Percentiles rank a stretch among this genome's conserved stretches.
These are phyloP conservation scores for Colletotrichum noveboracense DNA, from an alignment of 2,329 filamentous ascomycete genomes.

Conservation along the genomic window DNA sequence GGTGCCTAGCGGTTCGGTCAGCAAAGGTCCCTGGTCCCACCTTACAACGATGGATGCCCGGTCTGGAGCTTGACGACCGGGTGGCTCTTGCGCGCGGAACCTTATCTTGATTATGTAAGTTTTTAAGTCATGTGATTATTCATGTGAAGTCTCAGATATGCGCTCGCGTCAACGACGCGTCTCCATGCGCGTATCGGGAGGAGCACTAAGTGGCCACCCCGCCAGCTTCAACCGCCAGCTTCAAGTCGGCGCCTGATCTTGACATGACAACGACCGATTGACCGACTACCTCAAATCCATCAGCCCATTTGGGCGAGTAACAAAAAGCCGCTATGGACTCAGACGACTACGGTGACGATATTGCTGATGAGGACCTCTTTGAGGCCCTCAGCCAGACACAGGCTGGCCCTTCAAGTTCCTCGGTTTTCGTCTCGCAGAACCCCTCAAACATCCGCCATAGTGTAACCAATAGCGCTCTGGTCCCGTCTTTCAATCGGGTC, in stretches of 20 bases:
- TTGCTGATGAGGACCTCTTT: slow-evolving; percentile 71
- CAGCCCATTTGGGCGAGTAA: not conserved
- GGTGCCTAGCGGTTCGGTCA: not conserved
- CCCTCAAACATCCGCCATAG: not conserved
- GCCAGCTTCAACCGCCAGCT: not conserved
- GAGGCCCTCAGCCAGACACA: slow-evolving; percentile 59
- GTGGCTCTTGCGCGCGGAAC: not conserved
- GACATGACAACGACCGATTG: not conserved
- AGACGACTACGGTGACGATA: slow-evolving; percentile 68
- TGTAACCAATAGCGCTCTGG: not conserved
- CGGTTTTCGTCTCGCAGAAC: not conserved
- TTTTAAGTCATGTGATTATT: not conserved
- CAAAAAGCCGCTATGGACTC: slow-evolving; percentile 48
- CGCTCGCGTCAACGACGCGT: slow-evolving; percentile 23
- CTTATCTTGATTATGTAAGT: not conserved
- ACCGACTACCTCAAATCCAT: not conserved
- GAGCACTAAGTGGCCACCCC: not conserved
- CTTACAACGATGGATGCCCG: not conserved
- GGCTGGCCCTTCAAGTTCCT: not conserved
- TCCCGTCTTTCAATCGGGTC: not conserved
- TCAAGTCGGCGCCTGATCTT: not conserved
- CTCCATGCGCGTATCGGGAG: not conserved
- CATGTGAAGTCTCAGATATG: slow-evolving; percentile 20
- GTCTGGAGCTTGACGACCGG: not conserved
- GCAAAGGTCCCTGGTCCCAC: not conserved